phyloP scores from a whole-genome alignment of 1,284 basidiomycete species.

The Malassezia nana region DNA sequence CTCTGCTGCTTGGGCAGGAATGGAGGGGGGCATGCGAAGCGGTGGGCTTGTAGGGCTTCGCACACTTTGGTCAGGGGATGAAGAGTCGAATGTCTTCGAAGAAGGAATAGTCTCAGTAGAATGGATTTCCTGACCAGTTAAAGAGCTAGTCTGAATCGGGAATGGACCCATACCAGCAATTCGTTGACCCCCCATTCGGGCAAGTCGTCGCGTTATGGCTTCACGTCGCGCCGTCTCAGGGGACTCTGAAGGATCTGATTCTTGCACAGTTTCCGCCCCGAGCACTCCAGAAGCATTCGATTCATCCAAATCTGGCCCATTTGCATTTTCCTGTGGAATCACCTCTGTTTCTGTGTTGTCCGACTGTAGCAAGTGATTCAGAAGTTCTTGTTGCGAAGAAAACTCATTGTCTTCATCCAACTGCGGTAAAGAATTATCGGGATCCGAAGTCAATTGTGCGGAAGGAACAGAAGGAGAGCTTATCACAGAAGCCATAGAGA shows the following conservation, averaged over 20 bases:
- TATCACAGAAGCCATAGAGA: background rate
- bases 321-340: background rate
- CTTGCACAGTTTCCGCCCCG: background rate
- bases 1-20: background rate
- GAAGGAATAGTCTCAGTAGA: background rate
- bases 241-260: background rate
- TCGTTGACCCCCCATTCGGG: slow-evolving; percentile 10
- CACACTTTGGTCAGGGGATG: background rate
- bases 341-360: background rate
- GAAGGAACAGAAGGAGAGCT: background rate
- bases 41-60: background rate
- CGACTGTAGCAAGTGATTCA: slow-evolving; percentile 1
- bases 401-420: background rate
- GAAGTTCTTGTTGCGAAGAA: slow-evolving; percentile 6
- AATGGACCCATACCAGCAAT: background rate
- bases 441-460: too few relatives aligned
- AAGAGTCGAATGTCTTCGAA: background rate
- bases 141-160: background rate
- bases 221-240: slow-evolving; percentile 4
- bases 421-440: background rate
- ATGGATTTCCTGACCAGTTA: background rate
- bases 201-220: slow-evolving; percentile 3
- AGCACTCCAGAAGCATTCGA: background rate
- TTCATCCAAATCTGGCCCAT: background rate
- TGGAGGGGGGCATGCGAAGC: background rate